phyloP scores from a whole-genome alignment of 345 rosid genomes.

The Pugionium dolabratum region DNA sequence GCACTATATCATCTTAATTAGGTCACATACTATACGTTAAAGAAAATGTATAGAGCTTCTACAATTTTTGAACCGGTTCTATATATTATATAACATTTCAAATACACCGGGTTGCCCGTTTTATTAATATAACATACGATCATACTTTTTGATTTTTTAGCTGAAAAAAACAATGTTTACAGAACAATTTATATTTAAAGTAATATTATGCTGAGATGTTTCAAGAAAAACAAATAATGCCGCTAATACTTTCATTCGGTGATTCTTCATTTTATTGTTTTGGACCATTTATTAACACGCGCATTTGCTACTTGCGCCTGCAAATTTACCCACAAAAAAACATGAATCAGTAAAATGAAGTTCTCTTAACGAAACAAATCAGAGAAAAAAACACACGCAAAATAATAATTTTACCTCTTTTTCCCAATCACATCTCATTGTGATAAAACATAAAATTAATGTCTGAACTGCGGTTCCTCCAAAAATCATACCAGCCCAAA shows the following conservation, averaged over 20 bases:
- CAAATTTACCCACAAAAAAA: background rate
- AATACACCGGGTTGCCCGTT: too few relatives aligned
- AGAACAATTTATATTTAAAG: too few relatives aligned
- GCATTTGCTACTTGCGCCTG: slow-evolving; percentile 71
- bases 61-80: too few relatives aligned
- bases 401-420: slow-evolving; percentile 51
- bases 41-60: too few relatives aligned
- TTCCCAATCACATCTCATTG: slow-evolving; percentile 72
- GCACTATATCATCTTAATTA: too few relatives aligned
- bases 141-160: too few relatives aligned
- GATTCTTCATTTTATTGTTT: slow-evolving; percentile 24
- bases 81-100: too few relatives aligned
- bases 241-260: too few relatives aligned
- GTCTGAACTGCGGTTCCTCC: slow-evolving; percentile 87
- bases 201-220: background rate
- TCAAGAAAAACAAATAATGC: too few relatives aligned
- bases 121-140: too few relatives aligned
- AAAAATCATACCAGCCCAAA: slow-evolving; percentile 93
- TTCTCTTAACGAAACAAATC: background rate
- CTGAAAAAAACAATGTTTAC: too few relatives aligned
- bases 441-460: slow-evolving; percentile 50
- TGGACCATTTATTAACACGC: slow-evolving; percentile 63
- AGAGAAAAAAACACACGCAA: background rate
- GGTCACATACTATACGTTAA: too few relatives aligned
- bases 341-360: background rate